A percentile compares a stretch with the other conserved stretches of the same genome.
These are phyloP conservation scores for Ophiostoma fasciatum DNA, from an alignment of 2,329 filamentous ascomycete genomes.

Conservation along the genomic window DNA sequence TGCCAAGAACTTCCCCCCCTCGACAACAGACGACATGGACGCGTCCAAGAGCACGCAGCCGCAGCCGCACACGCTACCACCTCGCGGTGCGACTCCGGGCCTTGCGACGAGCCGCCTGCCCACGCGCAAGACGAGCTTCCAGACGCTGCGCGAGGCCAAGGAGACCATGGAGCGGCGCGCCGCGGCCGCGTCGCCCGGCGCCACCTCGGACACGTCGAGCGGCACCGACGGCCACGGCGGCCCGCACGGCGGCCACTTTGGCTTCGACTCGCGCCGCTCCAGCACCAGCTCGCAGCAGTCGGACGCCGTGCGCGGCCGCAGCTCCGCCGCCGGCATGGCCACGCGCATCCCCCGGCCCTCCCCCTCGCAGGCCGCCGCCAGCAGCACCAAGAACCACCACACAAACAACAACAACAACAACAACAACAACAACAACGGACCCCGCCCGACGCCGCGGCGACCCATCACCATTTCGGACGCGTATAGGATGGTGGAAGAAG, in stretches of 20 bases:
- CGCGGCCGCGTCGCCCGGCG: constrained; percentile 3
- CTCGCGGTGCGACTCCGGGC: constrained; percentile 1
- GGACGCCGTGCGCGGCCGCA: constrained; percentile 8
- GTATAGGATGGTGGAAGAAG: constrained; percentile 22
- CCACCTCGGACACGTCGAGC: constrained; percentile 7
- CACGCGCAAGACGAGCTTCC: constrained; percentile 9
- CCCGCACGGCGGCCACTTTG: not conserved
- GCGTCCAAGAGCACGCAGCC: too few species aligned
- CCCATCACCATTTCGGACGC: constrained; percentile 29
- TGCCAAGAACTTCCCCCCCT: too few species aligned
- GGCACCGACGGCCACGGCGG: not conserved
- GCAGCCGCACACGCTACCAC: too few species aligned
- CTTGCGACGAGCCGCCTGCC: constrained; percentile 8
- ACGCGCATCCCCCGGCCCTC: constrained; percentile 19
- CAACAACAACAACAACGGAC: not conserved
- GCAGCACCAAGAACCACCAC: too few species aligned
- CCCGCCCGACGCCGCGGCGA: constrained; percentile 12
- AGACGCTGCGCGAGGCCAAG: constrained; percentile 5
- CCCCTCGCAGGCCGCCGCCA: too few species aligned
- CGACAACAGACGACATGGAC: not conserved
- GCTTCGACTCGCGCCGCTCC: constrained; percentile 10
- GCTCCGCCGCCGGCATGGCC: not conserved
- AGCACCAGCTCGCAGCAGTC: constrained; percentile 13
- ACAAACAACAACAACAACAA: constrained; percentile 7
- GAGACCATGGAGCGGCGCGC: constrained; percentile 3